Conservation (phyloP, 306 rosid species). For the Sechiopsis laciniata region DNA sequence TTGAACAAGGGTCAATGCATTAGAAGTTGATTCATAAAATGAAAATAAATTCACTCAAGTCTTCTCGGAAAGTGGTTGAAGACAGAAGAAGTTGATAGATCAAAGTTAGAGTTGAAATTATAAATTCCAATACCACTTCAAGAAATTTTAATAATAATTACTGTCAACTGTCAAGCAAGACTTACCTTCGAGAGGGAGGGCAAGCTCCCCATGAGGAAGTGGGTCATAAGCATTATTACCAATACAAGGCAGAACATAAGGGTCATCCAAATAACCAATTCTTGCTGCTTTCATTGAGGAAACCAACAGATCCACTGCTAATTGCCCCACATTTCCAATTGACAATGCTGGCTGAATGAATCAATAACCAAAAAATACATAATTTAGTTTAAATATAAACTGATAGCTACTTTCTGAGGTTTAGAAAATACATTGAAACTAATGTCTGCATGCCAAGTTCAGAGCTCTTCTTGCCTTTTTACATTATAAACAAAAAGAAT, state of each 20-base stretch:
- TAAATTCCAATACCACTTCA: slow-evolving; percentile 5
- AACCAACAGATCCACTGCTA: slow-evolving; percentile 68
- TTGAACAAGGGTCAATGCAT: slow-evolving; percentile 53
- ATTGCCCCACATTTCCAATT: slow-evolving; percentile 87
- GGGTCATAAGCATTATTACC: slow-evolving; percentile 91
- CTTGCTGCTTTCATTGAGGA: slow-evolving; percentile 59
- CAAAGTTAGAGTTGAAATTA: slow-evolving; percentile 9
- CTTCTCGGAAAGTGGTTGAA: neutral
- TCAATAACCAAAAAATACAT: slow-evolving; percentile 2
- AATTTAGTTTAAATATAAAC: slow-evolving; percentile 18
- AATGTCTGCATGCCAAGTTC: neutral
- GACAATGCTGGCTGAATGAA: slow-evolving; percentile 71
- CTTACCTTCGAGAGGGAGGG: slow-evolving; percentile 87
- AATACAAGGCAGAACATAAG: slow-evolving; percentile 75
- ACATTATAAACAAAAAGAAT: neutral
- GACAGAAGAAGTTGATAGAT: slow-evolving; percentile 7
- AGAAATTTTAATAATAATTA: slow-evolving; percentile 7
- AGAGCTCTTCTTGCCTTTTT: neutral
- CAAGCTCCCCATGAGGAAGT: slow-evolving; percentile 66
- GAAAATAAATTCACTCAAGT: slow-evolving; percentile 26
- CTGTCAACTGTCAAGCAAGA: slow-evolving; percentile 14
- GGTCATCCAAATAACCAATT: slow-evolving; percentile 74
- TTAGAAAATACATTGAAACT: neutral
- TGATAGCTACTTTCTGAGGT: neutral
- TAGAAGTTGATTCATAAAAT: slow-evolving; percentile 69